Percentiles rank a stretch among this genome's conserved stretches.
phyloP scores from a whole-genome alignment of 345 rosid genomes.

The Heritiera littoralis region DNA sequence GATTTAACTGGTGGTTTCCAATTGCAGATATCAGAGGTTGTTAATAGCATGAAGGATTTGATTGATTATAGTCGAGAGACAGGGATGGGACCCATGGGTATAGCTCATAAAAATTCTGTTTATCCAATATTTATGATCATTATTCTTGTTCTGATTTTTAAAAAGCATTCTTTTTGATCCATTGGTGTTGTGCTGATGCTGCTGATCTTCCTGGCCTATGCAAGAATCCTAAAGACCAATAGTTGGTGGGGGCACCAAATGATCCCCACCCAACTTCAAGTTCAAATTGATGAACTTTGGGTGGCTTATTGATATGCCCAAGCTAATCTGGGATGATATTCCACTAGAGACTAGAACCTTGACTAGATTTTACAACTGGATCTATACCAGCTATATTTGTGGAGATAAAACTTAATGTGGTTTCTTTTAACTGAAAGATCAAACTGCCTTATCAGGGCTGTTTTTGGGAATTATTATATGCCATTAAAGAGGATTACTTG shows the following conservation, averaged over 20 bases:
- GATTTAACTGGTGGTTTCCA: slow-evolving; percentile 10
- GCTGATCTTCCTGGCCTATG: background rate
- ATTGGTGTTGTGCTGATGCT: background rate
- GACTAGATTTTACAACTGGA: background rate
- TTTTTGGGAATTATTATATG: background rate
- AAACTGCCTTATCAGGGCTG: background rate
- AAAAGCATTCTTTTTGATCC: background rate
- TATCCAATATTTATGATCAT: background rate
- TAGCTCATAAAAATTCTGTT: slow-evolving; percentile 13
- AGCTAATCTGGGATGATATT: background rate
- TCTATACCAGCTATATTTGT: background rate
- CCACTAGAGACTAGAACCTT: background rate
- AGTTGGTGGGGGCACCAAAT: background rate
- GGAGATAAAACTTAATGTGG: background rate
- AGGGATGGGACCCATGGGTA: slow-evolving; percentile 78
- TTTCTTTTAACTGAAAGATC: background rate
- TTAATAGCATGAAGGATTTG: slow-evolving; percentile 79
- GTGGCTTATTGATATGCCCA: background rate
- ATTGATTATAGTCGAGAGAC: slow-evolving; percentile 72
- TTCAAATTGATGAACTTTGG: background rate
- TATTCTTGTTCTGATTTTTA: slow-evolving; percentile 1
- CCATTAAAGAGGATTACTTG: background rate
- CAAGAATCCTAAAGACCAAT: background rate
- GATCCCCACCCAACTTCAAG: background rate
- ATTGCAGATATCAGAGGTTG: slow-evolving; percentile 80